These are phyloP conservation scores for Metarhizium album DNA, from an alignment of 2,329 filamentous ascomycete genomes.

Conservation along the genomic window DNA sequence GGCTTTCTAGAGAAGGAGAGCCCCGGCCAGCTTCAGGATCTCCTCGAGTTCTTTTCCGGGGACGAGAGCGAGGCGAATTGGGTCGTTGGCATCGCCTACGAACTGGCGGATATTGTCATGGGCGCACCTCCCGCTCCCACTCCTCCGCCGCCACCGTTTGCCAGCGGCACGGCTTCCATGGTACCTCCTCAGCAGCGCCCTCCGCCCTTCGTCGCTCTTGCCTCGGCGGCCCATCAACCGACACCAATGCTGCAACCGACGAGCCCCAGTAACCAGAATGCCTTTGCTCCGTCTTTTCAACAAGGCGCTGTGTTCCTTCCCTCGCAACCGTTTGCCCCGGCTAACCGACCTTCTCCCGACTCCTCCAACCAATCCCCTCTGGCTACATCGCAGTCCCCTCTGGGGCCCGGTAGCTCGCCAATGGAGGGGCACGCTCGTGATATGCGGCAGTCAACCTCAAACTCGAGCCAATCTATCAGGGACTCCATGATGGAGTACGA, in stretches of 20 bases:
- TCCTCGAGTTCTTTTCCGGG: constrained; percentile 54
- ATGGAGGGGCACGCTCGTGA: constrained; percentile 25
- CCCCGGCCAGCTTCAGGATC: constrained; percentile 51
- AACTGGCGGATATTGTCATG: constrained; percentile 38
- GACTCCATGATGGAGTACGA: constrained; percentile 33
- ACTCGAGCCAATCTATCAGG: constrained; percentile 13
- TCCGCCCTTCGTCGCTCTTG: constrained; percentile 21
- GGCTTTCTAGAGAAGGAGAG: constrained; percentile 52
- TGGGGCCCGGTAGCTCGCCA: constrained; percentile 17
- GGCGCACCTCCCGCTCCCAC: constrained; percentile 18
- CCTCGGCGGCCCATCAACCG: constrained; percentile 20
- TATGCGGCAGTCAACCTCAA: constrained; percentile 20
- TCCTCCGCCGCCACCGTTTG: constrained; percentile 21
- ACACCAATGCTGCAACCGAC: constrained; percentile 14
- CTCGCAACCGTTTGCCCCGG: constrained; percentile 18
- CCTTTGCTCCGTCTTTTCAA: constrained; percentile 20
- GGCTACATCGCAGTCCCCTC: constrained; percentile 21
- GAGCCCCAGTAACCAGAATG: constrained; percentile 13
- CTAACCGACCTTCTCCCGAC: constrained; percentile 20
- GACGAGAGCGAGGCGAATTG: constrained; percentile 44
- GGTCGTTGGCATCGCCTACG: constrained; percentile 48
- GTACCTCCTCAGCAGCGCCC: constrained; percentile 18
- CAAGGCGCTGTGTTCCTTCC: constrained; percentile 23
- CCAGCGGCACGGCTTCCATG: constrained; percentile 15
- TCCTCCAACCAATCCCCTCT: constrained; percentile 22